phyloP scores from a whole-genome alignment of 768 basidiomycete genomes.

The Atractiella rhizophila region DNA sequence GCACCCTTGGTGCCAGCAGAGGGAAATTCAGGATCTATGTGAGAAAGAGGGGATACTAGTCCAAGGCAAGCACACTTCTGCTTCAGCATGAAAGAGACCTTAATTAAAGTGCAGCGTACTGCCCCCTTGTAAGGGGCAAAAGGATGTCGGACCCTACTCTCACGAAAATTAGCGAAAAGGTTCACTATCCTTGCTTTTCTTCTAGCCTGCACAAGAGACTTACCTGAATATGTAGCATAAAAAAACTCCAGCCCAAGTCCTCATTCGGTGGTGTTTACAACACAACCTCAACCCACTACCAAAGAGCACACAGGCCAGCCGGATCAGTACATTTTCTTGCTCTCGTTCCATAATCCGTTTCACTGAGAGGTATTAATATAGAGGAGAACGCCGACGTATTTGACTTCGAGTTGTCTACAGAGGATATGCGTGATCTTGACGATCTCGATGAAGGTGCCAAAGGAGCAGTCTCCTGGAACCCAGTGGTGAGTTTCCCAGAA shows the following conservation, averaged over 20 bases:
- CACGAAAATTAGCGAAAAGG: background rate
- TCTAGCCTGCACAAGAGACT: no score
- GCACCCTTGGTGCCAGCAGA: slow-evolving; percentile 6
- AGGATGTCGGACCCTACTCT: background rate
- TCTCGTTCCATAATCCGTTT: no score
- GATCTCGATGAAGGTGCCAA: slow-evolving; percentile 42
- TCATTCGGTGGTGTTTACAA: slow-evolving; percentile 2
- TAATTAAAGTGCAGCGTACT: no score
- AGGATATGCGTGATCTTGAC: slow-evolving; percentile 43
- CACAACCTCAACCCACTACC: background rate
- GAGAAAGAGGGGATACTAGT: background rate
- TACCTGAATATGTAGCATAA: no score
- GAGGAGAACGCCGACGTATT: slow-evolving; percentile 39
- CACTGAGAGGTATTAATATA: slow-evolving; percentile 10
- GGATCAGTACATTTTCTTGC: no score
- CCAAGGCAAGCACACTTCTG: no score
- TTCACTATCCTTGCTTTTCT: no score
- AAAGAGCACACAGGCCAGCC: no score
- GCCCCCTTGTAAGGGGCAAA: slow-evolving; percentile 2
- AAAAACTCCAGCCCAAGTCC: slow-evolving; percentile 1
- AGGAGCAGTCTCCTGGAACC: slow-evolving; percentile 46
- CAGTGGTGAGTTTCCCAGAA: no score
- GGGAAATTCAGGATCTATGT: slow-evolving; percentile 1
- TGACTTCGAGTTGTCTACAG: slow-evolving; percentile 40
- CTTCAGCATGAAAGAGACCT: no score